Percentiles rank a stretch among this genome's conserved stretches.
Evolutionary conservation across 1,284 basidiomycete species (phyloP).

Genomic region (Ustilago curta): DNA sequence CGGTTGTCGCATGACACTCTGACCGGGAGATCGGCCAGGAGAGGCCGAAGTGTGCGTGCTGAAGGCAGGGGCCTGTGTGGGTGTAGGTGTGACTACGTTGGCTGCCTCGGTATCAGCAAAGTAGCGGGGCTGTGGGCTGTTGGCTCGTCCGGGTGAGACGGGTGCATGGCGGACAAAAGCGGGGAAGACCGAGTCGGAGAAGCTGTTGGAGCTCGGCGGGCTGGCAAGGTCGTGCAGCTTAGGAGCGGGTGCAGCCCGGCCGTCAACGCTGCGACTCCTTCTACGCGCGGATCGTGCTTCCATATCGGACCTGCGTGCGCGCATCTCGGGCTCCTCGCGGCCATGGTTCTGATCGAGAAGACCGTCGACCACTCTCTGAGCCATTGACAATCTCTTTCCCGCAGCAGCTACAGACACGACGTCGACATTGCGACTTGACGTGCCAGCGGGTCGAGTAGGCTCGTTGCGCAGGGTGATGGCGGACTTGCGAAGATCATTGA

Average conservation of each 20-base stretch:
- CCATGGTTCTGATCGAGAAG: slow-evolving; percentile 44
- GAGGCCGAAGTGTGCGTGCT: slow-evolving; percentile 14
- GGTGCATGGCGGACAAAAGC: slow-evolving; percentile 51
- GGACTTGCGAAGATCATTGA: slow-evolving; percentile 44
- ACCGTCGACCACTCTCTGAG: slow-evolving; percentile 49
- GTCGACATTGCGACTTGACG: too few relatives aligned
- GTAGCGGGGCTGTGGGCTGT: slow-evolving; percentile 36
- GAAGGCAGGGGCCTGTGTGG: slow-evolving; percentile 16
- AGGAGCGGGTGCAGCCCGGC: slow-evolving; percentile 14
- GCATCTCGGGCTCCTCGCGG: slow-evolving; percentile 53
- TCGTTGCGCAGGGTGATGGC: slow-evolving; percentile 33
- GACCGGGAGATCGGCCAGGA: slow-evolving; percentile 4
- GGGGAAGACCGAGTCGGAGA: slow-evolving; percentile 46
- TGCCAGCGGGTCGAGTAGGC: slow-evolving; percentile 11
- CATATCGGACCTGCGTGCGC: slow-evolving; percentile 34
- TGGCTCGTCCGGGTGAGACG: slow-evolving; percentile 14
- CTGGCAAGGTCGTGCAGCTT: slow-evolving; percentile 27
- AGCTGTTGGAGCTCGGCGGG: slow-evolving; percentile 48
- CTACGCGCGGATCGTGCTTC: slow-evolving; percentile 34
- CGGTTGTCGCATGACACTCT: background rate
- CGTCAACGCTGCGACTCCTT: slow-evolving; percentile 50
- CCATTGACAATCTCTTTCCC: slow-evolving; percentile 50
- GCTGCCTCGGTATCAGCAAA: slow-evolving; percentile 23
- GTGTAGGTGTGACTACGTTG: slow-evolving; percentile 24
- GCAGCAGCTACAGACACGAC: background rate